Conservation (phyloP, 306 rosid genomes). For the Rosa chinensis region DNA sequence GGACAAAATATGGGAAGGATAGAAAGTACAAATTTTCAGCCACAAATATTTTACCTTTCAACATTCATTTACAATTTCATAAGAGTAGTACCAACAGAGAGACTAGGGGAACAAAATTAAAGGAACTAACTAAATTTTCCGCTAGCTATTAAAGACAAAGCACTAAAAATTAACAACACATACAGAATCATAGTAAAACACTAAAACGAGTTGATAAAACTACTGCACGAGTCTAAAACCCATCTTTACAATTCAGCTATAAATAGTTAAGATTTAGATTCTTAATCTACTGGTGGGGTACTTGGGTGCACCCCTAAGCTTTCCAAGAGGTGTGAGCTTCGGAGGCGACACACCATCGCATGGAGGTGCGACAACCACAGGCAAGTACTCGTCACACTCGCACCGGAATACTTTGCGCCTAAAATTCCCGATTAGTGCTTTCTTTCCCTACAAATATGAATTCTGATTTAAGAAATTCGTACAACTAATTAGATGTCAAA, state of each 20-base stretch:
- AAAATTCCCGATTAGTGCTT: not conserved
- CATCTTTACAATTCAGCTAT: constrained; percentile 4
- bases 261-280: not conserved
- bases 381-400: constrained; percentile 26
- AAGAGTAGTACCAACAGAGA: too few relatives aligned
- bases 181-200: not conserved
- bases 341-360: constrained; percentile 35
- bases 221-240: not conserved
- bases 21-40: too few relatives aligned
- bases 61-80: too few relatives aligned
- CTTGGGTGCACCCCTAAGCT: not conserved
- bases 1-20: too few relatives aligned
- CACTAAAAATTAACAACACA: not conserved
- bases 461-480: too few relatives aligned
- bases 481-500: not conserved
- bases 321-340: not conserved
- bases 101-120: too few relatives aligned
- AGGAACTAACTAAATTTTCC: too few relatives aligned
- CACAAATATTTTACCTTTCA: too few relatives aligned
- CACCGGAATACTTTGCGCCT: not conserved
- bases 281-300: too few relatives aligned
- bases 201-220: too few relatives aligned
- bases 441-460: constrained; percentile 40
- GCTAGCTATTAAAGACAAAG: too few relatives aligned
- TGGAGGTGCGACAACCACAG: constrained; percentile 25